Evolutionary conservation across 2,329 filamentous ascomycete species (phyloP).

Genomic region (Huntiella bhutanensis): DNA sequence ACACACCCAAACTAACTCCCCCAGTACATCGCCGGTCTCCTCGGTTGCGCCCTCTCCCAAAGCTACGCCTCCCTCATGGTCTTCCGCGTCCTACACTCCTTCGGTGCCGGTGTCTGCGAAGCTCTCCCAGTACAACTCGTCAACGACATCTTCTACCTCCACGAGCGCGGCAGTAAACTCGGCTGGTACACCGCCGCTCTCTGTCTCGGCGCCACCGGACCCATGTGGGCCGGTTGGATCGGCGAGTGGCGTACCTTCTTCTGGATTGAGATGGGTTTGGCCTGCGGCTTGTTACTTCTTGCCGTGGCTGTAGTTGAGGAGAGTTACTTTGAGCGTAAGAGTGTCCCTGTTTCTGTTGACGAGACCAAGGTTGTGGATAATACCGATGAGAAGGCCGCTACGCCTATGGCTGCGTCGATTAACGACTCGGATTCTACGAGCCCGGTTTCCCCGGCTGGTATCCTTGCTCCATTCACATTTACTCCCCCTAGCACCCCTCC

Average conservation of each 20-base stretch:
- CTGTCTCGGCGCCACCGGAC: constrained; percentile 35
- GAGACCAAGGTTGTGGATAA: neutral
- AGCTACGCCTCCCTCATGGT: constrained; percentile 22
- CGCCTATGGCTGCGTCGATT: neutral
- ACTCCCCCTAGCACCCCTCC: constrained; percentile 9
- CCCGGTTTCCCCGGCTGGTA: neutral
- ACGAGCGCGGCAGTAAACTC: constrained; percentile 31
- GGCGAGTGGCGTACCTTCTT: constrained; percentile 43
- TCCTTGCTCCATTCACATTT: constrained; percentile 11
- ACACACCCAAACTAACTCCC: neutral
- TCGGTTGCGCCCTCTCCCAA: constrained; percentile 20
- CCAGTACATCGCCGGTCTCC: constrained; percentile 23
- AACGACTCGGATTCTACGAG: constrained; percentile 13
- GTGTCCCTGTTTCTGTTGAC: neutral
- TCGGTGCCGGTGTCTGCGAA: constrained; percentile 26
- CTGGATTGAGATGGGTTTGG: constrained; percentile 38
- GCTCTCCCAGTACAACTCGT: constrained; percentile 27
- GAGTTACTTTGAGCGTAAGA: constrained; percentile 24
- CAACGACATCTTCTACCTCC: constrained; percentile 27
- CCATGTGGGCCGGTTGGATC: constrained; percentile 42
- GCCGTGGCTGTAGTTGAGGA: constrained; percentile 36
- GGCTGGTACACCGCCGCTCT: constrained; percentile 42
- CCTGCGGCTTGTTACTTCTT: constrained; percentile 14
- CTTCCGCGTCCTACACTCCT: constrained; percentile 21
- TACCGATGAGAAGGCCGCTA: neutral